A percentile compares a stretch with the other conserved stretches of the same genome.
Conservation (phyloP, 2,329 filamentous ascomycete species). For the Chrysoporthe puriensis region DNA sequence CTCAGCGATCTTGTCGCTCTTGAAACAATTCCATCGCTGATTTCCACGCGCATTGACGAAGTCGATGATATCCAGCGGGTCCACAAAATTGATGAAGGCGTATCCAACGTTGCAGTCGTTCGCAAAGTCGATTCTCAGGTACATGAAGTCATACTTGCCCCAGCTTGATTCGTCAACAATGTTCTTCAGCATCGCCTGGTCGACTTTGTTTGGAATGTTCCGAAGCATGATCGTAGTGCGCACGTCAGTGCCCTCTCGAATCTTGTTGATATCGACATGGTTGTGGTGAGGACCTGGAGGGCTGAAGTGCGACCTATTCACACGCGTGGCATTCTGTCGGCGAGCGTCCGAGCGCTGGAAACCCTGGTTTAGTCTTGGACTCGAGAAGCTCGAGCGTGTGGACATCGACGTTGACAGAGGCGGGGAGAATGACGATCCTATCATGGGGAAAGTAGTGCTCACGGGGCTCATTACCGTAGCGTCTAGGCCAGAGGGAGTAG, state of each 20-base stretch:
- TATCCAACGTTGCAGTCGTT: conserved; percentile 93
- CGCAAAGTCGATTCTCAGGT: conserved; percentile 86
- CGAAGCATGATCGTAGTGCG: conserved; percentile 91
- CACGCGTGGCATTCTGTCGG: conserved; percentile 53
- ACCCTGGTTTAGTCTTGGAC: conserved; percentile 42
- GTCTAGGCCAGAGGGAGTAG: background rate
- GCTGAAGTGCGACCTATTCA: conserved; percentile 49
- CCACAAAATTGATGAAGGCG: conserved; percentile 93
- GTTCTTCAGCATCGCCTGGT: conserved; percentile 74
- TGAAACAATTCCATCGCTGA: conserved; percentile 78
- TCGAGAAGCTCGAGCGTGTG: conserved; percentile 44
- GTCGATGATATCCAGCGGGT: conserved; percentile 74
- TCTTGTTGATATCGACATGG: conserved; percentile 63
- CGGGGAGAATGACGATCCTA: conserved; percentile 30
- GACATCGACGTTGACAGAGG: conserved; percentile 29
- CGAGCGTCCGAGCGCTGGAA: conserved; percentile 45
- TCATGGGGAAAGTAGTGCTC: conserved; percentile 38
- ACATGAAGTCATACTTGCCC: conserved; percentile 93
- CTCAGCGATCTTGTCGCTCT: conserved; percentile 82
- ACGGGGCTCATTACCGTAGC: conserved; percentile 34
- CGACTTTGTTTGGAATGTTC: conserved; percentile 91
- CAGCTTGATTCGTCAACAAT: conserved; percentile 78
- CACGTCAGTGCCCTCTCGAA: conserved; percentile 69
- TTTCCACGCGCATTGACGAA: conserved; percentile 74
- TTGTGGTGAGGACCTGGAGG: conserved; percentile 58